Evolutionary conservation across 2,329 filamentous ascomycete genomes (phyloP).

Genomic region (Cladorrhinum sp.): DNA sequence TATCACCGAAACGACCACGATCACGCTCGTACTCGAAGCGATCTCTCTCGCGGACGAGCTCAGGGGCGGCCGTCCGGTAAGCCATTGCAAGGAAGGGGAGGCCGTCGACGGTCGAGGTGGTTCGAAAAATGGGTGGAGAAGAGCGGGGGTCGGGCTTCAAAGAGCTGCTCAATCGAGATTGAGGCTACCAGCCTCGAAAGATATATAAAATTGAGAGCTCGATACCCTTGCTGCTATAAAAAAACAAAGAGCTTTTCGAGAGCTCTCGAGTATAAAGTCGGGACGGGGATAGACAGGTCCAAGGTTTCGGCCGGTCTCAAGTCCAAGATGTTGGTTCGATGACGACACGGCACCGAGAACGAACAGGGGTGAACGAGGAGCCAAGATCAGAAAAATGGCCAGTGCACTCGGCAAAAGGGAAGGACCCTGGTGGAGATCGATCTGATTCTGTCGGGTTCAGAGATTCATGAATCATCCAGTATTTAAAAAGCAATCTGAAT

Average conservation of each 20-base stretch:
- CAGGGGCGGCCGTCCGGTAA: conserved; percentile 22
- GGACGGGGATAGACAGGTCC: conserved; percentile 4
- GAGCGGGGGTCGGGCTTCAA: neutral
- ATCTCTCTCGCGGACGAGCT: conserved; percentile 39
- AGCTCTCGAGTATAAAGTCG: conserved; percentile 9
- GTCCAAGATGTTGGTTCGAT: conserved; percentile 27
- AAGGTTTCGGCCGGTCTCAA: conserved; percentile 9
- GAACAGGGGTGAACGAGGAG: conserved; percentile 8
- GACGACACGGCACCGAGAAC: conserved; percentile 23
- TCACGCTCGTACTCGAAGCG: conserved; percentile 49
- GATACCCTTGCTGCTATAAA: neutral
- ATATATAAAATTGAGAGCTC: neutral
- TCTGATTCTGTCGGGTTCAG: neutral
- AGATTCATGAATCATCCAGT: neutral
- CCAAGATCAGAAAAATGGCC: neutral
- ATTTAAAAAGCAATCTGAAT: too few relatives aligned
- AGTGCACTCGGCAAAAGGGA: conserved; percentile 5
- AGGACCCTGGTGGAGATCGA: neutral
- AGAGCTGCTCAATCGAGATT: neutral
- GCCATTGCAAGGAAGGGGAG: conserved; percentile 21
- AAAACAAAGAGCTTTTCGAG: neutral
- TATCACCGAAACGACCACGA: conserved; percentile 51
- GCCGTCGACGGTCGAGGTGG: neutral
- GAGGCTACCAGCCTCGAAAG: neutral
- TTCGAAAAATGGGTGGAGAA: neutral